Percentiles rank a stretch among this genome's conserved stretches.
phyloP scores from a whole-genome alignment of 2,329 filamentous ascomycete genomes.

The Achaetomium macrosporum region DNA sequence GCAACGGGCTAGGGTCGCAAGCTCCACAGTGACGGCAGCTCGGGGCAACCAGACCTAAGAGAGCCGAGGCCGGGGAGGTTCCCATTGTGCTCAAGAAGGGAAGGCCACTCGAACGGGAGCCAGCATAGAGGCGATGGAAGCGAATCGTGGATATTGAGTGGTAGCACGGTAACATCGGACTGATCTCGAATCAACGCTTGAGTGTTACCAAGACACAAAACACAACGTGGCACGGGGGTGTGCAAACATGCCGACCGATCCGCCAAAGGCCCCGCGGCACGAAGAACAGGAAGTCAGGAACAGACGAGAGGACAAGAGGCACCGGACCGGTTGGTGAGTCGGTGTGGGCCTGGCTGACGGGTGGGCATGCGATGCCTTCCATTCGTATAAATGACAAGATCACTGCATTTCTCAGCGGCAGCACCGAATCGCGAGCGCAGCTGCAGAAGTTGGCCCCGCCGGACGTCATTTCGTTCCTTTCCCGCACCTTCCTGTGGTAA shows the following conservation, averaged over 20 bases:
- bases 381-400: background rate
- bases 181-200: background rate
- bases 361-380: too few relatives aligned
- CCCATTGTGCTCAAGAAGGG: too few relatives aligned
- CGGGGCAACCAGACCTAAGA: background rate
- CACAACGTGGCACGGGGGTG: background rate
- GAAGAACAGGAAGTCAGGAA: background rate
- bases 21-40: slow-evolving; percentile 3
- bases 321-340: background rate
- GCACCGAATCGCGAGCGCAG: background rate
- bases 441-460: background rate
- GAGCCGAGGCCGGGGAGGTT: background rate
- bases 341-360: background rate
- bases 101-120: background rate
- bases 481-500: background rate
- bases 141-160: background rate
- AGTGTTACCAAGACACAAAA: too few relatives aligned
- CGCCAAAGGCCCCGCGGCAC: slow-evolving; percentile 1
- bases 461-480: background rate
- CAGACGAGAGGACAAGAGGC: background rate
- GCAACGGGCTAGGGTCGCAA: background rate
- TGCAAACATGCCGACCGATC: background rate
- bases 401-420: background rate
- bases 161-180: background rate
- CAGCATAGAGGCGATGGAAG: background rate